Evolutionary conservation across 495 filamentous ascomycete species (phyloP).

Genomic region (Venustampulla echinocandica): DNA sequence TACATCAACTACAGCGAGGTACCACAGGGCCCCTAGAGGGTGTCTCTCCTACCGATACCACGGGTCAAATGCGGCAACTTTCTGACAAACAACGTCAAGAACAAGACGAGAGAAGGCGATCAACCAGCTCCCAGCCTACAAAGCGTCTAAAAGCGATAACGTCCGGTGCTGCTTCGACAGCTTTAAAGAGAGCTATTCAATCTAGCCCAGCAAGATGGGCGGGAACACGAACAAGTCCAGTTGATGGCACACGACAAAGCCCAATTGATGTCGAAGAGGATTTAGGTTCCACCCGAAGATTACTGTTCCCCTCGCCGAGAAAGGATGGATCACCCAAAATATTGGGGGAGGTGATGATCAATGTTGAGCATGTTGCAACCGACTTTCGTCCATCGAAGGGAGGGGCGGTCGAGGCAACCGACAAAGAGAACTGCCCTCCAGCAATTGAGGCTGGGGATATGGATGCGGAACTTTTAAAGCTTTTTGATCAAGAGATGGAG

Average conservation of each 20-base stretch:
- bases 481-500: conserved; percentile 46
- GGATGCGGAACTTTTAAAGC: conserved; percentile 44
- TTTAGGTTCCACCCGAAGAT: conserved; percentile 61
- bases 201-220: conserved; percentile 60
- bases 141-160: conserved; percentile 27
- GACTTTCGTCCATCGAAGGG: conserved; percentile 28
- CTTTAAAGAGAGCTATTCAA: conserved; percentile 54
- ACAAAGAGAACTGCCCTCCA: conserved; percentile 34
- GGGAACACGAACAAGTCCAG: conserved; percentile 58
- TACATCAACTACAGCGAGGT: conserved; percentile 31
- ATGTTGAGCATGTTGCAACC: conserved; percentile 41
- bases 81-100: conserved; percentile 1
- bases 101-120: conserved; percentile 24
- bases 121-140: conserved; percentile 21
- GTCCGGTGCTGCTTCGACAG: conserved; percentile 47
- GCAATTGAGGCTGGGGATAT: conserved; percentile 12
- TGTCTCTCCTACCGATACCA: conserved; percentile 7
- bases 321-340: conserved; percentile 51
- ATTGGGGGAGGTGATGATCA: conserved; percentile 51
- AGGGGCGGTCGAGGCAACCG: conserved; percentile 16
- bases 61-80: conserved; percentile 19
- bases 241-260: conserved; percentile 57
- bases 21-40: conserved; percentile 10
- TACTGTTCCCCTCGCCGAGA: conserved; percentile 68
- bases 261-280: conserved; percentile 53